A percentile compares a stretch with the other conserved stretches of the same genome.
phyloP scores from a whole-genome alignment of 148 eudicot species.

The Heliosperma pusillum region DNA sequence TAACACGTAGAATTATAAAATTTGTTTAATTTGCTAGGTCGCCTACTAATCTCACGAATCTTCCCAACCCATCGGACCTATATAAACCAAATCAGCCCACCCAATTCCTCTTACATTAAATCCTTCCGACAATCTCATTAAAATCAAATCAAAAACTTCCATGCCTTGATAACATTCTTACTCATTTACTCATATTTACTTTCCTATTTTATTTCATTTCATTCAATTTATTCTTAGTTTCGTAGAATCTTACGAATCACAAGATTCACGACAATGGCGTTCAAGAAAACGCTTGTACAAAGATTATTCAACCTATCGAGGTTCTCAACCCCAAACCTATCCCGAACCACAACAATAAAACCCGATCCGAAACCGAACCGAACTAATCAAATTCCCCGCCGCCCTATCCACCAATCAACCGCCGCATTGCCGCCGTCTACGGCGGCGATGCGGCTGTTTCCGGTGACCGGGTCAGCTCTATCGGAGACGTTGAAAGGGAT shows the following conservation, averaged over 20 bases:
- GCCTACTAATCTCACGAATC: not conserved
- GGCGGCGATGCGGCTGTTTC: not conserved
- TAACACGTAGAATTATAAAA: too few species aligned
- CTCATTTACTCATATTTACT: too few species aligned
- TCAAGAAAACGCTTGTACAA: slow-evolving; percentile 45
- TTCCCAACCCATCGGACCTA: not conserved
- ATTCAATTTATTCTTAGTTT: not conserved
- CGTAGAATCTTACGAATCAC: too few species aligned
- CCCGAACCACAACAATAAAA: slow-evolving; percentile 19
- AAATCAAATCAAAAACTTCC: too few species aligned
- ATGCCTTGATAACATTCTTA: too few species aligned
- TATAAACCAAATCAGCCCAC: not conserved
- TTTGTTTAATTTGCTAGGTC: too few species aligned
- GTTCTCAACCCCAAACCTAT: slow-evolving; percentile 14
- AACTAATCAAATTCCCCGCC: slow-evolving; percentile 1
- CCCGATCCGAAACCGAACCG: not conserved
- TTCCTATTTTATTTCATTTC: too few species aligned
- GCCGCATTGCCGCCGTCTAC: not conserved
- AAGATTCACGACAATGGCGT: slow-evolving; percentile 56
- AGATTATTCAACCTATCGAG: not conserved
- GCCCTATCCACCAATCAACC: slow-evolving; percentile 3
- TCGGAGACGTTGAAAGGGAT: not conserved
- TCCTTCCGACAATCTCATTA: not conserved
- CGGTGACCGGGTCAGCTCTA: not conserved
- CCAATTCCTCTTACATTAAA: too few species aligned